Conservation (phyloP, 129 eudicot species). For the Helianthus annuus region HanXRQr2.0-SUNRISE NC_035436.2:5057051-5057550, state of each 20-base stretch:
- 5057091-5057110: background rate
- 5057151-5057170: conserved; percentile 33
- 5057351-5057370: no score
- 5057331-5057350: no score
- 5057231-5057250: background rate
- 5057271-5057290: conserved; percentile 20
- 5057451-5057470: no score
- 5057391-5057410: no score
- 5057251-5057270: conserved; percentile 13
- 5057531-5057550: no score
- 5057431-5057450: no score
- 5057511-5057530: no score
- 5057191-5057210: background rate
- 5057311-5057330: no score
- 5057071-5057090: background rate
- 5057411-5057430: no score
- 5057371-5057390: no score
- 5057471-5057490: no score
- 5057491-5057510: no score
- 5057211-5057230: background rate
- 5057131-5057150: conserved; percentile 31
- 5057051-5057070: background rate
- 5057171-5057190: conserved; percentile 45
- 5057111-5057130: conserved; percentile 45
- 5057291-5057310: conserved; percentile 7